Evolutionary conservation across 441 rosid genomes (phyloP), one percentile per base, ranked within the genome.

Genomic region (Pelargonium citronellum): DNA sequence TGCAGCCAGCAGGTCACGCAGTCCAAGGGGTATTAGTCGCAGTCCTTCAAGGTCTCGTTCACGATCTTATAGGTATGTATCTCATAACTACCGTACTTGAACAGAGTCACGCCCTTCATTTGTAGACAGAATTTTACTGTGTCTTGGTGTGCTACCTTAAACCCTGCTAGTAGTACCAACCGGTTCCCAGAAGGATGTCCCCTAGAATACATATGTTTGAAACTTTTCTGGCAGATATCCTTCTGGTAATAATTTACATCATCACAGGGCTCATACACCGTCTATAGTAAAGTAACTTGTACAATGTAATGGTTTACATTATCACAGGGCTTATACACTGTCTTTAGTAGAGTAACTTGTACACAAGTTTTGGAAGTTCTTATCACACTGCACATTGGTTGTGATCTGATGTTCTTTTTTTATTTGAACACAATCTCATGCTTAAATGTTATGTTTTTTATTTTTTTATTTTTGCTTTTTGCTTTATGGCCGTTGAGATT

Each of bases 21-120:
- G 89, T 82, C 85, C 87, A 20, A 74, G 75, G 76, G 78, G 62
- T 68, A 73, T 73, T 51, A 65, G 57, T 46, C 76, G 1, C 19
- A 71, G 79, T 74, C 91, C 82, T 64, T 80, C 86, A 44, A 79
- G 84, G 79, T 85, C 87, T 57, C 82, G 67, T 47, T 83, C 88
- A 16, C 70, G 72, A 68, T 84, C 93, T 43, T 60, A 75, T 57
- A 84, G 90, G 96, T 92, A 77, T 37, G 73, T 69, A 16, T 34
- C 47, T 47, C 62, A 49, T 1, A 11, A 13, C 57, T 49, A 49
- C 16, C 3, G n/a, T 49, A 13, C 15, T 49, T 49, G 57, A 49
- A 49, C 57, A 49, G 7, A 13, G 57, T 49, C 57, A 1, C 7
- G 17, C 3, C 7, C 16, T 49, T 15, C 16, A 49, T 49, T 27